These are phyloP conservation scores for Trametes coccinea DNA, from an alignment of 768 basidiomycete species.

Conservation along the genomic window DNA sequence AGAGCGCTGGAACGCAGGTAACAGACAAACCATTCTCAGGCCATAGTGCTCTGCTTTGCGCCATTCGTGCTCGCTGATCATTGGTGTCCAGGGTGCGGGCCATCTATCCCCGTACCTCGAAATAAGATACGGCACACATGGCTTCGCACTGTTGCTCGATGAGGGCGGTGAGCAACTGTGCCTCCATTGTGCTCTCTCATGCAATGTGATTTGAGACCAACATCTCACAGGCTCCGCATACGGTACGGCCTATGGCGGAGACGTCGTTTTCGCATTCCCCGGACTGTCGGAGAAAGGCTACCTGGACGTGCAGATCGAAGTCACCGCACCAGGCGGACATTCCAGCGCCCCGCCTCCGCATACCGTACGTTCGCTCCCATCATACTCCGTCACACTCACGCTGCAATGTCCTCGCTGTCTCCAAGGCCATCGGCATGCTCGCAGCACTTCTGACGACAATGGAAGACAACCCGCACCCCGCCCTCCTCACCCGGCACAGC, in stretches of 20 bases:
- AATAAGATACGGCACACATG: constrained; percentile 64
- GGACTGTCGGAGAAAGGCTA: constrained; percentile 78
- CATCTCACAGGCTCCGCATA: constrained; percentile 33
- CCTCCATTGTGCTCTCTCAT: constrained; percentile 25
- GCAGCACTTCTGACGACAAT: constrained; percentile 65
- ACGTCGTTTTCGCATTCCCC: constrained; percentile 58
- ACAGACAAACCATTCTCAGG: constrained; percentile 34
- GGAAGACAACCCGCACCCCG: constrained; percentile 63
- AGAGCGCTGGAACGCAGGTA: constrained; percentile 35
- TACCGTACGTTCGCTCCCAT: constrained; percentile 48
- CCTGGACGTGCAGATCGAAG: constrained; percentile 59
- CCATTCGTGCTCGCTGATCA: too few relatives aligned
- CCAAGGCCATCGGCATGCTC: constrained; percentile 51
- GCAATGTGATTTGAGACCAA: constrained; percentile 36
- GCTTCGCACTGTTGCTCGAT: constrained; percentile 79
- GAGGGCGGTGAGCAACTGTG: constrained; percentile 65
- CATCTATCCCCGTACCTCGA: constrained; percentile 49
- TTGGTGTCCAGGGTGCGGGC: constrained; percentile 50
- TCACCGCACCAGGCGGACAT: constrained; percentile 77
- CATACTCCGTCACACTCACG: not conserved
- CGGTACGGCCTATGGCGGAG: constrained; percentile 49
- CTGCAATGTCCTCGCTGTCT: not conserved
- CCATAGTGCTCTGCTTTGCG: too few relatives aligned
- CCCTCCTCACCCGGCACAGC: constrained; percentile 48
- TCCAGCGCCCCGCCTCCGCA: constrained; percentile 85